Percentiles rank a stretch among this genome's conserved stretches.
phyloP scores from a whole-genome alignment of 768 basidiomycete genomes.

The Agrocybe praecox region DNA sequence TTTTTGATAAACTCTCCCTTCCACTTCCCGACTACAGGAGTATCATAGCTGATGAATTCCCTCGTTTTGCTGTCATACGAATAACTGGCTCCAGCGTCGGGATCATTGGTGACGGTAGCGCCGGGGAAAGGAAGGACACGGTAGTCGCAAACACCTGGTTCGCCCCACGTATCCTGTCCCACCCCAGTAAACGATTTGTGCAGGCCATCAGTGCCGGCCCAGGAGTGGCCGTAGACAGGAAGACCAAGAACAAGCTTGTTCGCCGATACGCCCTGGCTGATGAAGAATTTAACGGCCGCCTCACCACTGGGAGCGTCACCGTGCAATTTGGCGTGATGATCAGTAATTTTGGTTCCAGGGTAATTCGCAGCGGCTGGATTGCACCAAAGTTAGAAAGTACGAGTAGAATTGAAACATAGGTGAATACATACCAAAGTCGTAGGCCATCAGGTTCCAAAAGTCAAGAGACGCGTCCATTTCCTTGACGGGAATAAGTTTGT shows the following conservation, averaged over 20 bases:
- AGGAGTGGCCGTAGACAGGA: slow-evolving; percentile 92
- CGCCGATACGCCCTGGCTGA: slow-evolving; percentile 65
- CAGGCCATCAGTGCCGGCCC: slow-evolving; percentile 82
- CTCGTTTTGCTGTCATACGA: slow-evolving; percentile 71
- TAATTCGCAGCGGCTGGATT: slow-evolving; percentile 75
- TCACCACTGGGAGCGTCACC: slow-evolving; percentile 66
- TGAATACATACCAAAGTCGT: slow-evolving; percentile 67
- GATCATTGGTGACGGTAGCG: slow-evolving; percentile 66
- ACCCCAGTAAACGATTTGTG: slow-evolving; percentile 79
- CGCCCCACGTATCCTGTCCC: slow-evolving; percentile 87
- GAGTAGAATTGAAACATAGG: background rate
- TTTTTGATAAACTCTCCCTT: slow-evolving; percentile 83
- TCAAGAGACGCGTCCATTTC: slow-evolving; percentile 91
- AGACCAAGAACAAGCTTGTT: slow-evolving; percentile 89
- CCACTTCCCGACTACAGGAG: slow-evolving; percentile 62
- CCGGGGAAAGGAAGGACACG: slow-evolving; percentile 83
- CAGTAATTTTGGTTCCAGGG: slow-evolving; percentile 65
- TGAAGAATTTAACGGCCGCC: slow-evolving; percentile 72
- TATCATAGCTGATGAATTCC: slow-evolving; percentile 87
- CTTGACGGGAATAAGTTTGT: slow-evolving; percentile 71
- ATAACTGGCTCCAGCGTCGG: slow-evolving; percentile 76
- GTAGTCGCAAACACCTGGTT: slow-evolving; percentile 91
- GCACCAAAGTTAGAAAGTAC: slow-evolving; percentile 3
- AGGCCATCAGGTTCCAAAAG: slow-evolving; percentile 98
- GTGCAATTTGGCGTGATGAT: slow-evolving; percentile 87